phyloP scores from a whole-genome alignment of 371 early-diverging fungal species.

The Homolaphlyctis polyrhiza region DNA sequence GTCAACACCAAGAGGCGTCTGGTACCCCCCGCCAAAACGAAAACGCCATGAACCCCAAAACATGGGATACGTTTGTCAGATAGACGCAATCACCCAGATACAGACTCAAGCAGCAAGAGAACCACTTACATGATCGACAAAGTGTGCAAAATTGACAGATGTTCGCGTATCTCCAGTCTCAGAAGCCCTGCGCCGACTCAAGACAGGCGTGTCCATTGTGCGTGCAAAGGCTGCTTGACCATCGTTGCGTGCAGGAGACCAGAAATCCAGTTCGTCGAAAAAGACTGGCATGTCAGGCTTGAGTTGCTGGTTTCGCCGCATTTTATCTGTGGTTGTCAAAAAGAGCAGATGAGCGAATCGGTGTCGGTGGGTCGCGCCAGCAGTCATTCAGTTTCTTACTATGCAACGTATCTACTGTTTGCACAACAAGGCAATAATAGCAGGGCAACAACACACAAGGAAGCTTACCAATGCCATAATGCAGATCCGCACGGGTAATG shows the following conservation, averaged over 20 bases:
- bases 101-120: slow-evolving; percentile 1
- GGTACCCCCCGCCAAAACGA: too few relatives aligned
- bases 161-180: background rate
- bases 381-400: background rate
- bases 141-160: background rate
- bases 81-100: too few relatives aligned
- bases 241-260: background rate
- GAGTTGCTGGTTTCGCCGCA: background rate
- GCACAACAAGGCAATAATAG: slow-evolving; percentile 77
- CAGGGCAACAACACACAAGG: slow-evolving; percentile 33
- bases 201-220: background rate
- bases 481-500: slow-evolving; percentile 13
- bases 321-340: background rate
- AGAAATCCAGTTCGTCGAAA: slow-evolving; percentile 14
- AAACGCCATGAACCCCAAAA: too few relatives aligned
- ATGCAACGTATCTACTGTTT: slow-evolving; percentile 67
- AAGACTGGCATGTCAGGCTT: slow-evolving; percentile 9
- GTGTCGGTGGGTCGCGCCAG: background rate
- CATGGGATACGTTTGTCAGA: too few relatives aligned
- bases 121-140: background rate
- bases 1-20: slow-evolving; percentile 31
- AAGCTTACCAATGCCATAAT: slow-evolving; percentile 22
- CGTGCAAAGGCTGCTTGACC: background rate
- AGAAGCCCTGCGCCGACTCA: background rate
- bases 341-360: background rate